phyloP scores from a whole-genome alignment of 805 yeast species.

The Cephaloascus fragrans region DNA sequence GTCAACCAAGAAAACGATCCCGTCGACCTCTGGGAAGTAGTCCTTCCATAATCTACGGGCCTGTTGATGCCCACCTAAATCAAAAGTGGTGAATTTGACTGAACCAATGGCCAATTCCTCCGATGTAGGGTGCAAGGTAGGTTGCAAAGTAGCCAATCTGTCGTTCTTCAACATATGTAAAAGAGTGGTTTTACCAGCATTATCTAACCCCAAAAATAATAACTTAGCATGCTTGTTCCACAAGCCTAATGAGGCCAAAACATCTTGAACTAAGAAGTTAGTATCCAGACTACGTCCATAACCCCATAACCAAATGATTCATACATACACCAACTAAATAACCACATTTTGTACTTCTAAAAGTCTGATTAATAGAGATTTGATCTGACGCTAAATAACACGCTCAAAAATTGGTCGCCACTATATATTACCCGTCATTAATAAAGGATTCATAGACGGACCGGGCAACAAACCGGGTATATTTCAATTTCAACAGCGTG shows the following conservation, averaged over 20 bases:
- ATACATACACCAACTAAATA: conserved; percentile 22
- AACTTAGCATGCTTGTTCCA: conserved; percentile 96
- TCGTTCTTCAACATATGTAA: conserved; percentile 86
- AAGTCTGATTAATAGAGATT: no score
- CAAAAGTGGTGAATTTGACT: conserved; percentile 95
- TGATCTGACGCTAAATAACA: background rate
- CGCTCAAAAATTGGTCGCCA: background rate
- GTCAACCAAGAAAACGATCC: conserved; percentile 92
- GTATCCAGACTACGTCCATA: background rate
- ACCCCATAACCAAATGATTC: no score
- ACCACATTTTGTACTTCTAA: conserved; percentile 6
- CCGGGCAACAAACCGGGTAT: background rate
- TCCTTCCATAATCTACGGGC: conserved; percentile 99
- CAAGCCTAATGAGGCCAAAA: conserved; percentile 68
- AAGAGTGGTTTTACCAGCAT: conserved; percentile 94
- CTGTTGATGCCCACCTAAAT: conserved; percentile 96
- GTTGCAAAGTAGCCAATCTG: conserved; percentile 94
- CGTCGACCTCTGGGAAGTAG: conserved; percentile 98
- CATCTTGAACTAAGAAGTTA: conserved; percentile 47
- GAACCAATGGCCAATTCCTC: conserved; percentile 96
- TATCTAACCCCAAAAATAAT: conserved; percentile 91
- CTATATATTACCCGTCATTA: conserved; percentile 1
- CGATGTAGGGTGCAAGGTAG: conserved; percentile 97
- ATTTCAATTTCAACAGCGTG: background rate
- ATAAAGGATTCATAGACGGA: background rate